These are phyloP conservation scores for Aspergillus bombycis DNA, from an alignment of 2,329 filamentous ascomycete species.

Conservation along the genomic window DNA sequence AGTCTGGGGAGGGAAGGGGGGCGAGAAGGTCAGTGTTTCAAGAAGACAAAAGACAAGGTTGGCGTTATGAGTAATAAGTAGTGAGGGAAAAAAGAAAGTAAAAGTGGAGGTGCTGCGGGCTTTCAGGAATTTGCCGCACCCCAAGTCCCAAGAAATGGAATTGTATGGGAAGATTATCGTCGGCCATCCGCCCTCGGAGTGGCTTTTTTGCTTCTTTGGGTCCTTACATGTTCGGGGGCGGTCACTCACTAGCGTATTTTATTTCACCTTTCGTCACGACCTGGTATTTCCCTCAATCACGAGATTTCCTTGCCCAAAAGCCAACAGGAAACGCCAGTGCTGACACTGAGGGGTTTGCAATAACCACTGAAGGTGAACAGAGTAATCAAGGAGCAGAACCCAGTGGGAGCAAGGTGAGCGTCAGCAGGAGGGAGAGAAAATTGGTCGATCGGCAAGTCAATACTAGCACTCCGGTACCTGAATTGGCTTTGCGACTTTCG, in stretches of 20 bases:
- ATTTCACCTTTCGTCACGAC: slow-evolving; percentile 9
- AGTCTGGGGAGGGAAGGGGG: slow-evolving; percentile 15
- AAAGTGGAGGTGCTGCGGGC: slow-evolving; percentile 20
- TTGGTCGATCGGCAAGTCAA: neutral
- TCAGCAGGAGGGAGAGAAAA: neutral
- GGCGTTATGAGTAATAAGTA: slow-evolving; percentile 10
- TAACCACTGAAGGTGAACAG: neutral
- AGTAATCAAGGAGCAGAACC: slow-evolving; percentile 9
- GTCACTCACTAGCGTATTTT: slow-evolving; percentile 22
- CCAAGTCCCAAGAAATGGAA: slow-evolving; percentile 15
- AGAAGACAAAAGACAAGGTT: slow-evolving; percentile 8
- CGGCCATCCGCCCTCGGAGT: slow-evolving; percentile 23
- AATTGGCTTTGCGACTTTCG: slow-evolving; percentile 25
- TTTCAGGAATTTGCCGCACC: slow-evolving; percentile 11
- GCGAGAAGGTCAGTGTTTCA: slow-evolving; percentile 11
- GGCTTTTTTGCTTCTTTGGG: slow-evolving; percentile 5
- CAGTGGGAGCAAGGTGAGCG: slow-evolving; percentile 14
- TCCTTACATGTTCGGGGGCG: neutral
- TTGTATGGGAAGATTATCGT: slow-evolving; percentile 15
- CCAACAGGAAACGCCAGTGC: neutral
- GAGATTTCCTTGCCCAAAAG: neutral
- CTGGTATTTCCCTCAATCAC: slow-evolving; percentile 19
- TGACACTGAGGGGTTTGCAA: neutral
- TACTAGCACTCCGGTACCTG: slow-evolving; percentile 2
- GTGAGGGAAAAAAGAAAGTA: slow-evolving; percentile 26